Evolutionary conservation across 371 early-diverging fungal species (phyloP), one percentile per base, ranked within the genome.

Genomic region (Encephalitozoon cuniculi): DNA sequence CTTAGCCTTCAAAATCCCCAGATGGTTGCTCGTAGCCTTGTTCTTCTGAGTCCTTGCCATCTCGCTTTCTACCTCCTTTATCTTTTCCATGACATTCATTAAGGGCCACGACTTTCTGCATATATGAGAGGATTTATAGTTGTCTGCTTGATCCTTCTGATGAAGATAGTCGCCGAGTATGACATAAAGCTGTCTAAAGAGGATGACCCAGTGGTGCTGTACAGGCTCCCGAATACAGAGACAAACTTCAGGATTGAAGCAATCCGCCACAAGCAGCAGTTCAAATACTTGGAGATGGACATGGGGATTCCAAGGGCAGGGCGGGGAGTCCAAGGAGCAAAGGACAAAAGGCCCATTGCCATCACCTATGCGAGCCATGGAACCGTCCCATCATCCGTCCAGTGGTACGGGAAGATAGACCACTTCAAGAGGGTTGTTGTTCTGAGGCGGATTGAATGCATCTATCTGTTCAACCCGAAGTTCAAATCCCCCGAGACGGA

Each of bases 11-110:
- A 97, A 87, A 71, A 94, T 86, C 81, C 96, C 97, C 66, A 96
- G 88, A 87, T 96, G 96, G 86, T 92, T 89, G 81, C 93, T 92
- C 74, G 97, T 97, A 76, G 93, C 93, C 87, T 92, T 93, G 87
- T 94, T 93, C 85, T 91, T 92, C 82, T 94, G 94, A 54, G 93
- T 94, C 40, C 89, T 87, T 74, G 93, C 92, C 91, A 93, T 91
- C 85, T 93, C 86, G 59, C 66, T 70, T 67, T 85, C 86, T 41
- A 85, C 82, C 79, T 81, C 82, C 71, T 83, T 90, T 89, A 86
- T 90, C 89, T 87, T 84, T 59, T 84, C 85, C 25, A 78, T 76
- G 9, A 78, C 70, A 54, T 78, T 80, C 83, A 83, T 82, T 32
- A 64, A 55, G 40, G 59, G 59, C 59, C 37, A 34, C 6, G 6